Evolutionary conservation across 1,139 yeast species (phyloP), one percentile per base, ranked within the genome.

Genomic region (Lodderomyces oxycetoniae): DNA sequence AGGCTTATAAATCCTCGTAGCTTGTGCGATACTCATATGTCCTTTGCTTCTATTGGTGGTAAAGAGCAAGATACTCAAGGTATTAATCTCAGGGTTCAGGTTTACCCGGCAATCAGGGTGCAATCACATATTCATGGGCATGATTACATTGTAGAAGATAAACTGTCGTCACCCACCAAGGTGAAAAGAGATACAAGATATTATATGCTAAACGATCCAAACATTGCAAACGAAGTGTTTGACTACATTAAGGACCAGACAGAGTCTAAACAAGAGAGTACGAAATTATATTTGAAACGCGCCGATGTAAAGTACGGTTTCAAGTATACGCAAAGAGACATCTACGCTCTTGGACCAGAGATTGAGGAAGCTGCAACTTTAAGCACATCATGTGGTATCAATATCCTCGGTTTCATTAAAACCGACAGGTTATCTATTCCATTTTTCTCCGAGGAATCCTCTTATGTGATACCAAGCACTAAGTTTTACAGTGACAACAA

Each of bases 341-440:
- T 67, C 23, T 49, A 63, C n/a, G 52, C 58, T 1, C 36, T 59
- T 6, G 53, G 74, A 9, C 56, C 63, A 1, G 67, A 68, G 2
- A 57, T 80, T 22, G 63, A 66, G 17, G 61, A 63, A 14, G 57
- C 63, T 2, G 52, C 76, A 12, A 55, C 53, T n/a, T 64, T 77
- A 19, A 52, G 59, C 3, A 63, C 77, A 0, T 36, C 43, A 3
- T 64, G 77, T 0, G 77, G 80, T 0, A 50, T 86, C 17, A 87
- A 81, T 50, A 62, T 88, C 4, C 47, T 85, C 22, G 88, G 88
- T 0, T 78, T 86, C 43, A 56, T 78, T 7, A 62, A 64, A 6
- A 48, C 49, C 11, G 47, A 49, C 0, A 52, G 58, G 2, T 49
- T 86, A 4, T 84, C 87, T 0, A 66, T 78, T 3, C 79, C 80